Evolutionary conservation across 345 rosid genomes (phyloP).

Genomic region (Gossypium australe): DNA sequence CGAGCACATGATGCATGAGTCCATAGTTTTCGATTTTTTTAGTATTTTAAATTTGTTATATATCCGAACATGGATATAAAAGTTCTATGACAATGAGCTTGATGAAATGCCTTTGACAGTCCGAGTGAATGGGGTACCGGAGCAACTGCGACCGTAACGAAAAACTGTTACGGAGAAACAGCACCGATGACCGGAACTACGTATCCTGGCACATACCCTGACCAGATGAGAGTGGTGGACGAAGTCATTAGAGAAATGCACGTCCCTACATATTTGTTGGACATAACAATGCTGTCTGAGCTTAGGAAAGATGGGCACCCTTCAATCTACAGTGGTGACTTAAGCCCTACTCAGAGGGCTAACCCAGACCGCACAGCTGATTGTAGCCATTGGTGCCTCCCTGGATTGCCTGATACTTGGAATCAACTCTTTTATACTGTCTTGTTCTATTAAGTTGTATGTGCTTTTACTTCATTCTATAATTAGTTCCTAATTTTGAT

Average conservation of each 20-base stretch:
- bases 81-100: neutral
- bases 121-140: slow-evolving; percentile 74
- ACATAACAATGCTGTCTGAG: slow-evolving; percentile 84
- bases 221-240: slow-evolving; percentile 65
- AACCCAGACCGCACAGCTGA: slow-evolving; percentile 73
- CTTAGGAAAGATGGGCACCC: slow-evolving; percentile 89
- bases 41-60: neutral
- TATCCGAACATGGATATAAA: neutral
- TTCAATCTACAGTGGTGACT: slow-evolving; percentile 82
- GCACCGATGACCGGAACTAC: slow-evolving; percentile 48
- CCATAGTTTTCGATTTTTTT: neutral
- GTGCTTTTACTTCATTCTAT: neutral
- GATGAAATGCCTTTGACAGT: slow-evolving; percentile 29
- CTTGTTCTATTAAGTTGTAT: slow-evolving; percentile 35
- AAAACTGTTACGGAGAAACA: slow-evolving; percentile 81
- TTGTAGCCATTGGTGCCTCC: slow-evolving; percentile 99
- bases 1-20: slow-evolving; percentile 4
- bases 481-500: neutral
- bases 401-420: slow-evolving; percentile 97
- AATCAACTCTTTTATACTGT: slow-evolving; percentile 66
- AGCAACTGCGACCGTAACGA: slow-evolving; percentile 27
- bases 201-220: slow-evolving; percentile 52
- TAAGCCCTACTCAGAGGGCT: slow-evolving; percentile 55
- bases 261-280: slow-evolving; percentile 52
- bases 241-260: slow-evolving; percentile 50